phyloP scores from a whole-genome alignment of 1,284 basidiomycete species.

The Pseudozyma hubeiensis region DNA sequence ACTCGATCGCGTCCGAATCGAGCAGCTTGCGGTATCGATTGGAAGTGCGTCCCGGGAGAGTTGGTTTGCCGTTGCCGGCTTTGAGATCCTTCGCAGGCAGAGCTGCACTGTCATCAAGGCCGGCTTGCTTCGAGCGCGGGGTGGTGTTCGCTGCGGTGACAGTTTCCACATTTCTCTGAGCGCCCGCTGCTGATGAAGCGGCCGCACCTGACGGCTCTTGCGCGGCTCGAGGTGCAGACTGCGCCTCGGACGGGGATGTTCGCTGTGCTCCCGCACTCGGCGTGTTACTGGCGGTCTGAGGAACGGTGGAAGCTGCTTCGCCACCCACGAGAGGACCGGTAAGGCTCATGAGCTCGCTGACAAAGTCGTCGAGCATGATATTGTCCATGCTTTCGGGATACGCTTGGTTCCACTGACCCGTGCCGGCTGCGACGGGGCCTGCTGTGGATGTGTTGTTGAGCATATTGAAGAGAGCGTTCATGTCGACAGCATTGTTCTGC shows the following conservation, averaged over 20 bases:
- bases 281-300: conserved; percentile 23
- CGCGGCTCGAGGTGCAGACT: not conserved
- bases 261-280: conserved; percentile 12
- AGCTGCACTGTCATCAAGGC: not conserved
- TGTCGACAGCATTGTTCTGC: conserved; percentile 22
- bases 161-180: not conserved
- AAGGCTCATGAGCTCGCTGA: conserved; percentile 51
- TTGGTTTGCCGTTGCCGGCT: conserved; percentile 12
- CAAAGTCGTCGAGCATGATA: conserved; percentile 56
- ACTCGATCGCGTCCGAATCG: conserved; percentile 49
- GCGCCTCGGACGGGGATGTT: conserved; percentile 13
- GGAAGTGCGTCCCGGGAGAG: conserved; percentile 17
- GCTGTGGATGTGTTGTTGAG: conserved; percentile 20
- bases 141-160: not conserved
- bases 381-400: conserved; percentile 45
- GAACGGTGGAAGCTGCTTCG: conserved; percentile 10
- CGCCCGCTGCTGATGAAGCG: conserved; percentile 1
- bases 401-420: conserved; percentile 25
- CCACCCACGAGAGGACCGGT: conserved; percentile 36
- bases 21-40: conserved; percentile 45
- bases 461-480: conserved; percentile 26
- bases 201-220: conserved; percentile 5
- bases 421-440: conserved; percentile 3
- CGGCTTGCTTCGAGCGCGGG: not conserved
- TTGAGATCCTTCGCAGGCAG: conserved; percentile 3